Percentiles rank a stretch among this genome's conserved stretches.
Evolutionary conservation across 768 basidiomycete genomes (phyloP).

Genomic region (Filobasidium wieringae): DNA sequence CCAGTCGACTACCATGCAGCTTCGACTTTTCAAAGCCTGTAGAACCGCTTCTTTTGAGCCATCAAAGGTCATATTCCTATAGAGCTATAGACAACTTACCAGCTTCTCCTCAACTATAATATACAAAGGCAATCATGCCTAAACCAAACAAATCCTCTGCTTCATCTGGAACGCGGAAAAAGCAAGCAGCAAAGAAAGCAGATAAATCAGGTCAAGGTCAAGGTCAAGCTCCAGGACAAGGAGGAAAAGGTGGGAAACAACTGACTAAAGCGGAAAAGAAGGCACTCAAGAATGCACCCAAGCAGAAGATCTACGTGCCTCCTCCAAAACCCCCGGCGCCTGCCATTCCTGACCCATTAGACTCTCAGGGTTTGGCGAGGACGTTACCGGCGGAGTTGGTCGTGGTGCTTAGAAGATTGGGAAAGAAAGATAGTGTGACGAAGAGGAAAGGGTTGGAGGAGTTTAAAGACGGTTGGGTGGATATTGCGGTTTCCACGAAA

Average conservation of each 20-base stretch:
- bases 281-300: constrained; percentile 42
- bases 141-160: constrained; percentile 59
- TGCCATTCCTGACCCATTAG: constrained; percentile 63
- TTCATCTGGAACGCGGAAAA: constrained; percentile 76
- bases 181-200: constrained; percentile 67
- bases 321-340: constrained; percentile 51
- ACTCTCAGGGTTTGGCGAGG: constrained; percentile 65
- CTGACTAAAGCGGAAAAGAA: constrained; percentile 50
- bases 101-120: too few relatives aligned
- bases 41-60: too few relatives aligned
- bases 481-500: constrained; percentile 19
- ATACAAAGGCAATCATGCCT: constrained; percentile 24
- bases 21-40: too few relatives aligned
- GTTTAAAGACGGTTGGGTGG: constrained; percentile 55
- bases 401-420: constrained; percentile 64
- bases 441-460: constrained; percentile 77
- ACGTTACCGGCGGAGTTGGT: constrained; percentile 67
- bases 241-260: constrained; percentile 44
- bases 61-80: too few relatives aligned
- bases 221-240: constrained; percentile 44
- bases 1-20: too few relatives aligned
- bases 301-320: constrained; percentile 73
- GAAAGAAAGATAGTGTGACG: constrained; percentile 82
- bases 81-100: too few relatives aligned
- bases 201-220: constrained; percentile 28